These are phyloP conservation scores for Colletotrichum phormii DNA, from an alignment of 2,329 filamentous ascomycete genomes.

Conservation along the genomic window DNA sequence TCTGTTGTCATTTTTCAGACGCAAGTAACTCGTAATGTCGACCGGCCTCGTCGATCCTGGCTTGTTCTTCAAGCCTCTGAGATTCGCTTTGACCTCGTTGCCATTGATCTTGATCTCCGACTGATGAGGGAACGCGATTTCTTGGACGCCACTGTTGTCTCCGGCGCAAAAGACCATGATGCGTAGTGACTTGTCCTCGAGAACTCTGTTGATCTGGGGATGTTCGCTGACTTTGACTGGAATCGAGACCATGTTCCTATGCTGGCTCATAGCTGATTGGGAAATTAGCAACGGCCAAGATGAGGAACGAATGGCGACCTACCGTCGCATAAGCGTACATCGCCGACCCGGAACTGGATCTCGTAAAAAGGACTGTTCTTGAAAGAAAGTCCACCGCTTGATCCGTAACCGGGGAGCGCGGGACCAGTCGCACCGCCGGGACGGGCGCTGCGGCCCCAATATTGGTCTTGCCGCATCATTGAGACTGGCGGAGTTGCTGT, in stretches of 20 bases:
- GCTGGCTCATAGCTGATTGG: constrained; percentile 67
- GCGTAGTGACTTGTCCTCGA: constrained; percentile 70
- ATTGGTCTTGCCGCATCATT: constrained; percentile 17
- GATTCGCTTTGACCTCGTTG: constrained; percentile 90
- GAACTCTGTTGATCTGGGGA: constrained; percentile 65
- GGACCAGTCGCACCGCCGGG: constrained; percentile 17
- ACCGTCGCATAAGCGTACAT: constrained; percentile 79
- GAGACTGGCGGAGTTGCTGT: constrained; percentile 14
- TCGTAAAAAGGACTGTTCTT: constrained; percentile 90
- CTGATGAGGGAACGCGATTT: constrained; percentile 91
- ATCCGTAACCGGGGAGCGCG: constrained; percentile 15
- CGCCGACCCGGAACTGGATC: constrained; percentile 73
- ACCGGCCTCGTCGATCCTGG: constrained; percentile 93
- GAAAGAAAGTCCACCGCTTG: constrained; percentile 46
- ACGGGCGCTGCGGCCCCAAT: constrained; percentile 24
- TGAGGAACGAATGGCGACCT: constrained; percentile 46
- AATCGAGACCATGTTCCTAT: constrained; percentile 61
- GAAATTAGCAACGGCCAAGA: constrained; percentile 32
- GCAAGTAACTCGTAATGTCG: constrained; percentile 84
- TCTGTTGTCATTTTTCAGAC: constrained; percentile 70
- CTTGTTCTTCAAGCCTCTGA: constrained; percentile 95
- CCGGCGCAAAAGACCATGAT: constrained; percentile 87
- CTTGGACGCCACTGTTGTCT: constrained; percentile 72
- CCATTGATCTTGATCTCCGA: constrained; percentile 92
- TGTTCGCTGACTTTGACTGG: constrained; percentile 62